Percentiles rank a stretch among this genome's conserved stretches.
Conservation (phyloP, 305 asterid species). For the Fraxinus greggii region DNA sequence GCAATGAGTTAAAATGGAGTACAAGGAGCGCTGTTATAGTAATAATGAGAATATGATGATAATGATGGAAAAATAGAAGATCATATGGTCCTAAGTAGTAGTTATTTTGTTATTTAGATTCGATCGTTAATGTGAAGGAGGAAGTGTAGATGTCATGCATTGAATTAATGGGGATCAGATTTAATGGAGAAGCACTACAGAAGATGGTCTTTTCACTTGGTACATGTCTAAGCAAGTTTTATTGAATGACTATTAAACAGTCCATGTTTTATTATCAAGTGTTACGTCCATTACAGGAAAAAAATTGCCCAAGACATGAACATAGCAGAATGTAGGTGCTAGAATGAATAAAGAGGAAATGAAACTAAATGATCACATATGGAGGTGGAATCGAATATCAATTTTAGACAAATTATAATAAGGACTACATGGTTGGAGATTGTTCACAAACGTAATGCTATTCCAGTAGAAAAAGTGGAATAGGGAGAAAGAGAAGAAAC, state of each 20-base stretch:
- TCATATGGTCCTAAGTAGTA: not conserved
- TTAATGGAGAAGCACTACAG: not conserved
- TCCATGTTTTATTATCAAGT: not conserved
- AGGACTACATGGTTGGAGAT: not conserved
- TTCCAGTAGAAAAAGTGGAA: not conserved
- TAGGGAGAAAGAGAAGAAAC: not conserved
- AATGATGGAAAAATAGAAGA: not conserved
- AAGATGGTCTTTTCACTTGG: not conserved
- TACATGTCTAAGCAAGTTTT: not conserved
- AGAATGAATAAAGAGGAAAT: not conserved
- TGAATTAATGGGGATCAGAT: not conserved
- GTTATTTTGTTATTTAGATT: not conserved
- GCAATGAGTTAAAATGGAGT: not conserved
- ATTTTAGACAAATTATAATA: not conserved
- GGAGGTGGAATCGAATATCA: not conserved
- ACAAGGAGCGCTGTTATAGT: not conserved
- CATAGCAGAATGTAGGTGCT: not conserved
- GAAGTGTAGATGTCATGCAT: conserved; percentile 2
- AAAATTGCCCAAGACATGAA: not conserved
- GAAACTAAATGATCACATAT: not conserved
- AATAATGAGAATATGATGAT: not conserved
- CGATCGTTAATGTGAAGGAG: not conserved
- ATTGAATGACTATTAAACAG: not conserved
- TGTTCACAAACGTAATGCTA: not conserved
- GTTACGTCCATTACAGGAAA: not conserved